Percentiles rank a stretch among this genome's conserved stretches.
Evolutionary conservation across 2,329 filamentous ascomycete species (phyloP).

Genomic region (Apiospora koreana): DNA sequence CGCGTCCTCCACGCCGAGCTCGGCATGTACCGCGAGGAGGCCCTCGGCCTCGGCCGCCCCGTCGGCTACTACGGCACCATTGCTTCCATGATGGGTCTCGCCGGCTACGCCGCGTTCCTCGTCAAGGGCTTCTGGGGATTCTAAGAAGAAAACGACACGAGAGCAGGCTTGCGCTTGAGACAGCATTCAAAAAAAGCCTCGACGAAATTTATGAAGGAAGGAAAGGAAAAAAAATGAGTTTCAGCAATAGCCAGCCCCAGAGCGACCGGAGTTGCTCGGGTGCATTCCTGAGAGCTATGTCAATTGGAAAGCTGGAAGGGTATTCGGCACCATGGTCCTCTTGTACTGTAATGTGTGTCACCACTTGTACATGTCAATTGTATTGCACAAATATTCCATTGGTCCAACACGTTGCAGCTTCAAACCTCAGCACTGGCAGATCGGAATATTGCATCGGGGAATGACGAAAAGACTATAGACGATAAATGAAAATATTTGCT

Average conservation of each 20-base stretch:
- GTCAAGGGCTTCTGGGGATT: constrained; percentile 27
- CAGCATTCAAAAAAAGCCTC: neutral
- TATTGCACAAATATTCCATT: neutral
- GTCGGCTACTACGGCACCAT: constrained; percentile 32
- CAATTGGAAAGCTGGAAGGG: neutral
- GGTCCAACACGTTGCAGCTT: neutral
- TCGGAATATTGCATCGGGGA: neutral
- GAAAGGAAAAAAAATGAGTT: neutral
- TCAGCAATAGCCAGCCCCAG: neutral
- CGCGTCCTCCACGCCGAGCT: constrained; percentile 31
- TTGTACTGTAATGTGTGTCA: constrained; percentile 6
- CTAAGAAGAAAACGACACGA: constrained; percentile 9
- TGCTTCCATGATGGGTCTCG: constrained; percentile 25
- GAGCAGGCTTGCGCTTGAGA: neutral
- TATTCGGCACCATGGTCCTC: neutral
- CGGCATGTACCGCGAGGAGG: constrained; percentile 21
- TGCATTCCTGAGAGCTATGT: neutral
- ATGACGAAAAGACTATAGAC: constrained; percentile 1
- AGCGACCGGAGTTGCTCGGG: neutral
- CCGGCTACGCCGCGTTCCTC: constrained; percentile 31
- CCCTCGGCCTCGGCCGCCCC: constrained; percentile 26
- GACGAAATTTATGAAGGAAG: neutral
- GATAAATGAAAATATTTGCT: neutral
- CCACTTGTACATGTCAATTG: neutral
- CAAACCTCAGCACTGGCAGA: neutral